Evolutionary conservation across 1,139 yeast genomes (phyloP).

Genomic region (Zygosaccharomyces sapae): DNA sequence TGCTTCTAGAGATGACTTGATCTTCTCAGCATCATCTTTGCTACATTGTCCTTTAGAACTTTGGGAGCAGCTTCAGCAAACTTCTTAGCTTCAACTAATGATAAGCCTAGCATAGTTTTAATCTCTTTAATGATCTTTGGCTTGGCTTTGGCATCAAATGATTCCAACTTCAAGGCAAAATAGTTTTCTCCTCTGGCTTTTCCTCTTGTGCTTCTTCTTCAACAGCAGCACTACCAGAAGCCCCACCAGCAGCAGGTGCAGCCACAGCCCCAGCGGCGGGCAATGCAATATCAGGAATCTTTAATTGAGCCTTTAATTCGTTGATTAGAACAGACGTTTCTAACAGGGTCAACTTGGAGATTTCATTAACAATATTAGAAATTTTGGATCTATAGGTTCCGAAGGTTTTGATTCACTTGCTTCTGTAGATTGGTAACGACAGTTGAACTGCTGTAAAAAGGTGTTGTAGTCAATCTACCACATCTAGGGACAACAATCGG

Average conservation of each 20-base stretch:
- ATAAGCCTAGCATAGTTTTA: conserved; percentile 83
- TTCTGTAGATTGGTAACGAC: conserved; percentile 53
- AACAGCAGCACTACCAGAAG: conserved; percentile 38
- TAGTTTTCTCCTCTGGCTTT: conserved; percentile 86
- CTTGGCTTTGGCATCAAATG: conserved; percentile 90
- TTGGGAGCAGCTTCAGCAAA: conserved; percentile 98
- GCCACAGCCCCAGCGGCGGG: conserved; percentile 57
- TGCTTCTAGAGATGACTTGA: conserved; percentile 87
- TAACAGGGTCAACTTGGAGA: conserved; percentile 78
- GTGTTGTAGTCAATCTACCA: conserved; percentile 17
- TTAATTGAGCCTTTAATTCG: conserved; percentile 79
- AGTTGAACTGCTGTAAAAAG: conserved; percentile 13
- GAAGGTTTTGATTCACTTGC: conserved; percentile 30
- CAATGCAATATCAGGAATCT: conserved; percentile 88
- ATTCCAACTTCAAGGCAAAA: conserved; percentile 84
- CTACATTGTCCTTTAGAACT: conserved; percentile 59
- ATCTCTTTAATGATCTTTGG: conserved; percentile 98
- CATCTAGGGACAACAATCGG: conserved; percentile 22
- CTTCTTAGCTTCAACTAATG: conserved; percentile 94
- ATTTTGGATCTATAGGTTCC: conserved; percentile 79
- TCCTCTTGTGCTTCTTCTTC: conserved; percentile 72
- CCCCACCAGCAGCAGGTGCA: conserved; percentile 64
- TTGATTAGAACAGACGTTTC: conserved; percentile 83
- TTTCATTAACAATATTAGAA: conserved; percentile 79
- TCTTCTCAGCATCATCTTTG: conserved; percentile 70